These are phyloP conservation scores for Keithomyces neogunnii DNA, from an alignment of 2,329 filamentous ascomycete species.

Conservation along the genomic window DNA sequence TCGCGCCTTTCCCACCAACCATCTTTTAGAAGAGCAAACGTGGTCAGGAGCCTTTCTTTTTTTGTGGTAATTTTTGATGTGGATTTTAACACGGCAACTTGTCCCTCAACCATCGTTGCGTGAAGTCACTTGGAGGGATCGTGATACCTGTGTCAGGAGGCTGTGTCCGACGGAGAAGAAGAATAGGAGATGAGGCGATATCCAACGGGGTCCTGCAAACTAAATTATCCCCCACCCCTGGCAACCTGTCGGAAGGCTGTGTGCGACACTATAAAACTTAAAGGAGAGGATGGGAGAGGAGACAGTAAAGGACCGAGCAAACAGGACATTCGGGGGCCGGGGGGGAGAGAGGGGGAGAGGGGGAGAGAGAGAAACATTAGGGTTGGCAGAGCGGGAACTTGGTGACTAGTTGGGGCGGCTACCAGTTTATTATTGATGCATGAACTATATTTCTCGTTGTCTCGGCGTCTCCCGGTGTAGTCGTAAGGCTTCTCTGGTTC, in stretches of 20 bases:
- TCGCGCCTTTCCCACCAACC: constrained; percentile 12
- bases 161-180: neutral
- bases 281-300: neutral
- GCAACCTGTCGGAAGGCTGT: neutral
- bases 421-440: constrained; percentile 25
- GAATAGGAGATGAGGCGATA: neutral
- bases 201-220: neutral
- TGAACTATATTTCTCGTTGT: constrained; percentile 15
- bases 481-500: constrained; percentile 26
- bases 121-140: neutral
- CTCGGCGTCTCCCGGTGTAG: constrained; percentile 4
- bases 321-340: neutral
- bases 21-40: constrained; percentile 29
- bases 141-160: constrained; percentile 1
- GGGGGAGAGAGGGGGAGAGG: neutral
- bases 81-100: constrained; percentile 34
- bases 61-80: constrained; percentile 13
- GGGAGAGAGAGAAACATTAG: neutral
- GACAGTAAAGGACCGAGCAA: no score
- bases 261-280: neutral
- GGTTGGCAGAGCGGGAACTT: neutral
- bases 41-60: constrained; percentile 37
- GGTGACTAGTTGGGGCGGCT: constrained; percentile 11
- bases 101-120: constrained; percentile 13
- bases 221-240: neutral